Conservation (phyloP, 73 alveolate genomes). For the Stentor coeruleus region DNA sequence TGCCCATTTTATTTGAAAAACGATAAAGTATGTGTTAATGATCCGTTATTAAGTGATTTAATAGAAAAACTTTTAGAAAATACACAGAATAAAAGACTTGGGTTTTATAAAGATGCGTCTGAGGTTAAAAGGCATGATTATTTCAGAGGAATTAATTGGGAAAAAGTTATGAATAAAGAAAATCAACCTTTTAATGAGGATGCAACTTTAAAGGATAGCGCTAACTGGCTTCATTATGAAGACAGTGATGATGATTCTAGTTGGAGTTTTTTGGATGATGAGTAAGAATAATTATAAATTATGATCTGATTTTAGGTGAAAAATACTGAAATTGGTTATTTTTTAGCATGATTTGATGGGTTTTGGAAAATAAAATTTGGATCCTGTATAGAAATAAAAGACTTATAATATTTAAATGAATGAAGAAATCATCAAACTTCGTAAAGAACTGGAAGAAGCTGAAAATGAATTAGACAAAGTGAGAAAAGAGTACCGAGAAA, state of each 20-base stretch:
- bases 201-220: no score
- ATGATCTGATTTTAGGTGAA: no score
- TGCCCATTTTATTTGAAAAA: no score
- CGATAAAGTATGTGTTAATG: not conserved
- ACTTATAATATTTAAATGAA: not conserved
- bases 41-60: not conserved
- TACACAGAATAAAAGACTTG: not conserved
- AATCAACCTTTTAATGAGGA: not conserved
- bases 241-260: no score
- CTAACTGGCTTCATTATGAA: no score
- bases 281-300: no score
- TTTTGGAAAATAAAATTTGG: no score
- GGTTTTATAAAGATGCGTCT: not conserved
- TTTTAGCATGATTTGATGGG: constrained; percentile 31
- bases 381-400: no score
- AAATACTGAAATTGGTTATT: no score
- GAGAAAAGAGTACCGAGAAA: not conserved
- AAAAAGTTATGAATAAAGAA: not conserved
- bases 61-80: not conserved
- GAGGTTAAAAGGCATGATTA: not conserved
- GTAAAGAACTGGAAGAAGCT: not conserved
- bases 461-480: constrained; percentile 17
- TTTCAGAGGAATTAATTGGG: not conserved
- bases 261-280: no score
- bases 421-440: not conserved